Conservation (phyloP, 179 eudicot genomes). For the Camellia oleifera region DNA sequence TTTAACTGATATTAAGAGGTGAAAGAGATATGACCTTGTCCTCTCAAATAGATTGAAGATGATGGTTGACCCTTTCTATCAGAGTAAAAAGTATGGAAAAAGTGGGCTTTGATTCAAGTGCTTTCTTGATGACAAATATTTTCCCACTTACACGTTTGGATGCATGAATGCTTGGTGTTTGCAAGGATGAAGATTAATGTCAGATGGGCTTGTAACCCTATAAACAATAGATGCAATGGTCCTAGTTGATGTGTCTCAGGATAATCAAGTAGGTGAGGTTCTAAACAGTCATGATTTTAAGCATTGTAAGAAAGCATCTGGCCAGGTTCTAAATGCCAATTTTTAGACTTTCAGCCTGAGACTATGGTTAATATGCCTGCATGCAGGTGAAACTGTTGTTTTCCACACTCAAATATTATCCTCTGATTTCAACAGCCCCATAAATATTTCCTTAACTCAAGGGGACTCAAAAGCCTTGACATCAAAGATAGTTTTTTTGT, state of each 20-base stretch:
- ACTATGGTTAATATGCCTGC: constrained; percentile 6
- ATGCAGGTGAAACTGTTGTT: neutral
- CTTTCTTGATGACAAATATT: too few relatives aligned
- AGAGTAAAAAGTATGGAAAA: too few relatives aligned
- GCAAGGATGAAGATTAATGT: too few relatives aligned
- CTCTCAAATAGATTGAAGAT: too few relatives aligned
- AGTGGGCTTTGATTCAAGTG: too few relatives aligned
- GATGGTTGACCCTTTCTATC: too few relatives aligned
- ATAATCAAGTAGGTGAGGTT: neutral
- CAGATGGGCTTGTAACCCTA: neutral
- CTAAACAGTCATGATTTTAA: neutral
- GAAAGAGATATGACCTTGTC: too few relatives aligned
- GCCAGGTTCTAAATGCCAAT: neutral
- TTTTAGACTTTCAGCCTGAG: neutral
- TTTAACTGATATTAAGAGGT: too few relatives aligned
- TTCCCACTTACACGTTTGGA: too few relatives aligned
- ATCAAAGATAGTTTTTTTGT: constrained; percentile 1
- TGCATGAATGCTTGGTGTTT: too few relatives aligned
- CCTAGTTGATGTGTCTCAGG: constrained; percentile 4
- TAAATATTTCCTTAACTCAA: neutral
- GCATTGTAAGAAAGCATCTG: constrained; percentile 5
- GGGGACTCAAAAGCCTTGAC: constrained; percentile 5
- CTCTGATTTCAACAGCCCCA: neutral
- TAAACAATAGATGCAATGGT: neutral
- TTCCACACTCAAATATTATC: neutral